phyloP scores from a whole-genome alignment of 2,329 filamentous ascomycete genomes.

The Fonsecaea multimorphosa region DNA sequence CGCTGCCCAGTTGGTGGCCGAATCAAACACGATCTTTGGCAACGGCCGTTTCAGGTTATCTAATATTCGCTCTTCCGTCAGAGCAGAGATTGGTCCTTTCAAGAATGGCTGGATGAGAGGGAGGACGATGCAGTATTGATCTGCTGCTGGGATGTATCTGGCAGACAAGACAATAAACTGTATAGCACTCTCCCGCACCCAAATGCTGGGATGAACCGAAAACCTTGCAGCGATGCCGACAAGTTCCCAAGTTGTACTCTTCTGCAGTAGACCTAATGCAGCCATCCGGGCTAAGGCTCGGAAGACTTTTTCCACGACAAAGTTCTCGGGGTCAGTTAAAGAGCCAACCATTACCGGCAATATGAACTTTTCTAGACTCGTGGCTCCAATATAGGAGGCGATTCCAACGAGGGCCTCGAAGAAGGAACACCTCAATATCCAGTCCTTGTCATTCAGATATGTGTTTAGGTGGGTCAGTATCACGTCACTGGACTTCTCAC shows the following conservation, averaged over 20 bases:
- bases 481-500: constrained; percentile 91
- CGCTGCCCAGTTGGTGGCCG: constrained; percentile 82
- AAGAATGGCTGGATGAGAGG: constrained; percentile 83
- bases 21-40: constrained; percentile 79
- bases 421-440: constrained; percentile 95
- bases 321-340: constrained; percentile 89
- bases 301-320: constrained; percentile 88
- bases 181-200: constrained; percentile 89
- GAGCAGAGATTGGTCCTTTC: constrained; percentile 71
- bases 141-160: constrained; percentile 76
- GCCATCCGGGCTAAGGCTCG: constrained; percentile 88
- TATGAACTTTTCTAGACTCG: constrained; percentile 91
- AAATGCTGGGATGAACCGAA: constrained; percentile 90
- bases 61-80: constrained; percentile 75
- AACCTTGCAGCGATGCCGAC: constrained; percentile 83
- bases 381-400: constrained; percentile 85
- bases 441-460: constrained; percentile 94
- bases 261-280: constrained; percentile 82
- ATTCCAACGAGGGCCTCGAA: constrained; percentile 96
- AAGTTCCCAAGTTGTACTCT: constrained; percentile 84
- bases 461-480: constrained; percentile 95
- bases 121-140: constrained; percentile 80
- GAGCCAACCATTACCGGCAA: constrained; percentile 95
- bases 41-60: constrained; percentile 84
- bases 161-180: constrained; percentile 81